These are phyloP conservation scores for Hortaea werneckii DNA, from an alignment of 2,329 filamentous ascomycete species.

Conservation along the genomic window DNA sequence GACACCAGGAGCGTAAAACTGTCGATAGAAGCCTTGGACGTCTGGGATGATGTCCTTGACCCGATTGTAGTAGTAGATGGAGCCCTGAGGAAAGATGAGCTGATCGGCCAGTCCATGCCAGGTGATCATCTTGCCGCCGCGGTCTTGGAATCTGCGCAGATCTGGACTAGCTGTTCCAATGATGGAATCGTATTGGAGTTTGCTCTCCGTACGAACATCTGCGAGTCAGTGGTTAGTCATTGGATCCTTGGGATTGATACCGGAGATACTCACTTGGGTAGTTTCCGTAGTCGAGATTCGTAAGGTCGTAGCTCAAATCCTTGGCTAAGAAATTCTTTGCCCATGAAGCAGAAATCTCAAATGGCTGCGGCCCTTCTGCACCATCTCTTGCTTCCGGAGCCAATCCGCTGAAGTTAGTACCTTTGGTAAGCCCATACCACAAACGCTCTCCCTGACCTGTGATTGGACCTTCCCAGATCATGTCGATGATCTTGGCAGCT, in stretches of 20 bases:
- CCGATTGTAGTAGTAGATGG: conserved; percentile 28
- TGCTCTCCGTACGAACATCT: no score
- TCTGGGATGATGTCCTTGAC: conserved; percentile 20
- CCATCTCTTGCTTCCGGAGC: not conserved
- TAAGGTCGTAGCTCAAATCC: conserved; percentile 22
- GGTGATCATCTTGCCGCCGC: conserved; percentile 34
- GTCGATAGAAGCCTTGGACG: conserved; percentile 26
- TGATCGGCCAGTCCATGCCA: conserved; percentile 34
- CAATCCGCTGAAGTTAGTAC: conserved; percentile 6
- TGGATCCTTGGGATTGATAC: not conserved
- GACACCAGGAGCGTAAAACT: conserved; percentile 31
- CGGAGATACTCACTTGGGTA: conserved; percentile 1
- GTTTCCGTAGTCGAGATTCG: conserved; percentile 19
- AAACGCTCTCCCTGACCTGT: conserved; percentile 8
- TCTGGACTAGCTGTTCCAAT: conserved; percentile 31
- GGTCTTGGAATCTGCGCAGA: conserved; percentile 26
- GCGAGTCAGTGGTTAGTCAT: not conserved
- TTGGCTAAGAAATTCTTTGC: conserved; percentile 25
- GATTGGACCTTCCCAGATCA: conserved; percentile 25
- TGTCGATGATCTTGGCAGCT: conserved; percentile 22
- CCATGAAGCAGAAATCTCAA: conserved; percentile 24
- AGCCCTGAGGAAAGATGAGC: conserved; percentile 29
- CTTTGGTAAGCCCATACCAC: conserved; percentile 27
- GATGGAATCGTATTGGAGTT: conserved; percentile 21
- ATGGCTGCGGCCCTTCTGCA: conserved; percentile 9